Evolutionary conservation across 2,329 filamentous ascomycete species (phyloP), one percentile per base, ranked within the genome.

Genomic region (Metarhizium sp.): DNA sequence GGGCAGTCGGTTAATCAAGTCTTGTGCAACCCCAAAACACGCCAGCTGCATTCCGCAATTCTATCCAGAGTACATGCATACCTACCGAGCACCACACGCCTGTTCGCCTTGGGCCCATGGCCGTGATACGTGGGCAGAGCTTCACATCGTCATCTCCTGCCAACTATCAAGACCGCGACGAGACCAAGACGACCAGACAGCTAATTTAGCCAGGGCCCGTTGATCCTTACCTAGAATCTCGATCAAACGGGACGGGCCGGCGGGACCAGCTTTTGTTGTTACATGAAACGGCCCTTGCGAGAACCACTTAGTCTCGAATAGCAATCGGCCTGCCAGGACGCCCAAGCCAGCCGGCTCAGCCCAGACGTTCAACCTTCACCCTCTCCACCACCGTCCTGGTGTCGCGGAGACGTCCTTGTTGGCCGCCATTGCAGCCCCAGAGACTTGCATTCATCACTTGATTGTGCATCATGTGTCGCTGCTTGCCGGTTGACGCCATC

Each of bases 171-270:
- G n/a, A 45, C 6, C 8, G 43, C 30, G 20, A 48, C 45, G 20
- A 48, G 25, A 48, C n/a, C 13, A 48, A 30, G 13, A 14, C 45
- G 11, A 32, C 13, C 25, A 18, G 40, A 51, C n/a, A 51, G 18
- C 49, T 16, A 38, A 36, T 47, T 53, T 38, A 36, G 51, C 51
- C 11, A 49, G 34, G 29, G 34, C 25, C 45, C 36, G 45, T 49
- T 53, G 51, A 49, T 53, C 52, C 52, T 53, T 42, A 53, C 45
- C 45, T 49, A 42, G 25, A 52, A 52, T 49, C 52, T 46, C 53
- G 40, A 48, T 40, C 30, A 51, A 50, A 46, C 54, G 54, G 54
- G 54, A 55, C 54, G 54, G 54, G 32, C 54, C 54, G 54, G 50
- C 50, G 50, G 50, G 45, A 32, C 43, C 54, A 55, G 36, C 42